Conservation (phyloP, 208 protist genomes). For the Acanthamoeba polyphaga region DNA sequence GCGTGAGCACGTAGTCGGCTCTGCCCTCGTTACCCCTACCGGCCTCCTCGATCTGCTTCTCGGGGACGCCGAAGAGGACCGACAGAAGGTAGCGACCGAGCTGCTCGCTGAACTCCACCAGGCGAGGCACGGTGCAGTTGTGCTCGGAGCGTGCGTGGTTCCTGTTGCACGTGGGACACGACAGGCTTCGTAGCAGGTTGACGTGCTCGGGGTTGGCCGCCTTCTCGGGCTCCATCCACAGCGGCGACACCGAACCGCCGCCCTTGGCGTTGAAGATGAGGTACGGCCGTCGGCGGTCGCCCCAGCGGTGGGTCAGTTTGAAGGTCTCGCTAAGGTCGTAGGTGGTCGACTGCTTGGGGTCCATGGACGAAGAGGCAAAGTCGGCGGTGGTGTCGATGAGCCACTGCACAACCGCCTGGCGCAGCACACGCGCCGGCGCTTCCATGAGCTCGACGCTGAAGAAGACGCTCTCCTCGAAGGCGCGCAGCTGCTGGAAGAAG, state of each 20-base stretch:
- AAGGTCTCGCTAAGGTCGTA: slow-evolving; percentile 66
- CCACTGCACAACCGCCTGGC: slow-evolving; percentile 37
- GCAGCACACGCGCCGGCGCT: background rate
- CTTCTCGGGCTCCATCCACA: slow-evolving; percentile 20
- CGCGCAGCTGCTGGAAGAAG: slow-evolving; percentile 63
- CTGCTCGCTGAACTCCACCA: slow-evolving; percentile 38
- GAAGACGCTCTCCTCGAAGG: slow-evolving; percentile 49
- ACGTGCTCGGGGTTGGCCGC: background rate
- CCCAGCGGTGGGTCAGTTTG: slow-evolving; percentile 32
- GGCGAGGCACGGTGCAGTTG: slow-evolving; percentile 23
- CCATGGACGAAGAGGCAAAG: slow-evolving; percentile 58
- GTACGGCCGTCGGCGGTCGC: slow-evolving; percentile 8
- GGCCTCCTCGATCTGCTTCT: slow-evolving; percentile 30
- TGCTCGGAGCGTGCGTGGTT: background rate
- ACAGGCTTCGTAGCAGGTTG: background rate
- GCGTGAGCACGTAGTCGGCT: slow-evolving; percentile 64
- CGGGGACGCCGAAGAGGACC: slow-evolving; percentile 21
- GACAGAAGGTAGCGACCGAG: slow-evolving; percentile 46
- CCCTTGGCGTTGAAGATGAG: slow-evolving; percentile 43
- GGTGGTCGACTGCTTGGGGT: slow-evolving; percentile 15
- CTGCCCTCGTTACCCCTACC: background rate
- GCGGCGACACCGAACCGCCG: slow-evolving; percentile 29
- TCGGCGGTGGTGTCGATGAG: slow-evolving; percentile 51
- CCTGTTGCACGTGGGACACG: slow-evolving; percentile 1
- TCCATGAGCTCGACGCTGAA: background rate